These are phyloP conservation scores for Apophysomyces sp. DNA, from an alignment of 371 early-diverging fungal species.

Conservation along the genomic window DNA sequence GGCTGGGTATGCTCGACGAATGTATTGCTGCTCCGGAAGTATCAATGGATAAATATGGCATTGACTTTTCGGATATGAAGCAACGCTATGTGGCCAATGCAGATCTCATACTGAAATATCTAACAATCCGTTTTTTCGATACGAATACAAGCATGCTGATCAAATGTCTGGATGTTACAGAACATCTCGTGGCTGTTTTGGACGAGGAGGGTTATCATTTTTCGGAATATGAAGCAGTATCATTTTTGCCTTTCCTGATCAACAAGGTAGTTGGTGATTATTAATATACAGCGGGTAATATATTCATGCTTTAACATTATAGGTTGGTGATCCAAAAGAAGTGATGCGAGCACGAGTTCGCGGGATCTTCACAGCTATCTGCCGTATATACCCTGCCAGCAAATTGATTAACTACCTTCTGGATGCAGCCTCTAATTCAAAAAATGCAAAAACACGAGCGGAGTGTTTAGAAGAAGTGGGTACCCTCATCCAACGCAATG, in stretches of 20 bases:
- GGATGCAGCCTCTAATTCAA: conserved; percentile 69
- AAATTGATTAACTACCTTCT: conserved; percentile 72
- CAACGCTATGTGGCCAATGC: conserved; percentile 62
- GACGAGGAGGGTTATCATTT: conserved; percentile 62
- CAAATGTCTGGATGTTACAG: conserved; percentile 77
- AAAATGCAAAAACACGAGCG: conserved; percentile 78
- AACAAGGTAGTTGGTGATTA: conserved; percentile 61
- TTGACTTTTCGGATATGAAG: conserved; percentile 51
- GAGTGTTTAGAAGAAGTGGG: conserved; percentile 86
- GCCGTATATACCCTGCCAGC: conserved; percentile 77
- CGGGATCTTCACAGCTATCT: conserved; percentile 60
- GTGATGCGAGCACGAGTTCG: conserved; percentile 70
- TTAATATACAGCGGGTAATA: not conserved
- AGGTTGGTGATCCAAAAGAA: conserved; percentile 84
- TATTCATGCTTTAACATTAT: not conserved
- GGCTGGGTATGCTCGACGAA: conserved; percentile 68
- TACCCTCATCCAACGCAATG: conserved; percentile 72
- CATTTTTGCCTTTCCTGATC: conserved; percentile 79
- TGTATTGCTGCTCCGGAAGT: conserved; percentile 48
- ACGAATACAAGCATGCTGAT: conserved; percentile 84
- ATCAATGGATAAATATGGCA: conserved; percentile 40
- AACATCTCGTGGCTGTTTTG: conserved; percentile 63
- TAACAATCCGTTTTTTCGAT: conserved; percentile 85
- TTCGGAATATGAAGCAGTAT: conserved; percentile 78
- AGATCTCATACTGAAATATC: conserved; percentile 82